Evolutionary conservation across 2,329 filamentous ascomycete genomes (phyloP).

Genomic region (Coniella lustricola): DNA sequence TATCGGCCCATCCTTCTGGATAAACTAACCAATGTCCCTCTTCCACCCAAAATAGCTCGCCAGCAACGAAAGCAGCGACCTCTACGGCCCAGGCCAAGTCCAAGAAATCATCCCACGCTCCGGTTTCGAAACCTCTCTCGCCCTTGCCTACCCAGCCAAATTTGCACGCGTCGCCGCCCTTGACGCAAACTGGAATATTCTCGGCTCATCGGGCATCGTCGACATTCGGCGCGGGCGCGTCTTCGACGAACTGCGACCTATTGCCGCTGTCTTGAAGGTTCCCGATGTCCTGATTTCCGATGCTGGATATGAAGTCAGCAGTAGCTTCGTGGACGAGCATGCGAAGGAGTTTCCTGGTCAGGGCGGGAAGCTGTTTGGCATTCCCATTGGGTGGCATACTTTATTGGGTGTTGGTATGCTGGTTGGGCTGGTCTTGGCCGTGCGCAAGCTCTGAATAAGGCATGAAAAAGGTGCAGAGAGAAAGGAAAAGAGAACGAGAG

Average conservation of each 20-base stretch:
- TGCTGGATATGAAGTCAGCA: background rate
- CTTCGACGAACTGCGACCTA: background rate
- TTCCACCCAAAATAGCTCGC: background rate
- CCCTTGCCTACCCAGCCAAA: background rate
- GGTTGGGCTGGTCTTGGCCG: background rate
- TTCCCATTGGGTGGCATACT: background rate
- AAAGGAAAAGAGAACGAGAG: background rate
- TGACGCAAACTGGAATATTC: background rate
- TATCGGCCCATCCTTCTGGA: background rate
- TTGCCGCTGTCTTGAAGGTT: background rate
- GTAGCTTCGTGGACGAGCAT: background rate
- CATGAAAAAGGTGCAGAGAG: background rate
- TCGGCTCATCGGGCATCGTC: conserved; percentile 7
- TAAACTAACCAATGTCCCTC: background rate
- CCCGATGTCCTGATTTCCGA: conserved; percentile 1
- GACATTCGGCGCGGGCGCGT: background rate
- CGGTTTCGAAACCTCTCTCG: conserved; percentile 5
- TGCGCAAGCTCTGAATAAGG: background rate
- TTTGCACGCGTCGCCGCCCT: conserved; percentile 6
- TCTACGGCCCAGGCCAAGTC: conserved; percentile 1
- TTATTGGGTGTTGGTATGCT: background rate
- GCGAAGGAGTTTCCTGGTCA: background rate
- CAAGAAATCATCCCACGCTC: conserved; percentile 2
- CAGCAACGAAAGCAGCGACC: background rate
- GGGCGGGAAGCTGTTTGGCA: background rate